Base-by-base conservation (phyloP, 345 rosid genomes). In the Bruguiera parviflora region DNA sequence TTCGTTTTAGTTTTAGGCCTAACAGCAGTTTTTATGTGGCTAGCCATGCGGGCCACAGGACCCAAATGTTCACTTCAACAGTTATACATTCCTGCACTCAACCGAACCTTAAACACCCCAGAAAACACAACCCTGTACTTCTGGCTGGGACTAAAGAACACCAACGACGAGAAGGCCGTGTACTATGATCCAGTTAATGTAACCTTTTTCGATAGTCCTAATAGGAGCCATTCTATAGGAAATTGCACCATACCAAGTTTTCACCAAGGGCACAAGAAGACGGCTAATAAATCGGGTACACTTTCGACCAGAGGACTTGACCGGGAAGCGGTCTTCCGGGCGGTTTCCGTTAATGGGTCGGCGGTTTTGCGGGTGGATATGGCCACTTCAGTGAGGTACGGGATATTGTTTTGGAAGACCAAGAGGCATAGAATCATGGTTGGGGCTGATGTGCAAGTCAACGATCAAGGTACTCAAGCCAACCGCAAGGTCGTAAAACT, bases 21-120 rank as follows among this genome's bases (percentile, higher is more conserved):
- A 18, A 78, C 96, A 21, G 72, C 84, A 24, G 86, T 93, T 19
- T 85, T 89, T 76, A 5, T 93, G 71, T 91, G 98, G 98, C 88
- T 91, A 1, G 81, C 87, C 43, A 73, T 89, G n/a, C 89, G 91
- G 5, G 24, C 88, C 27, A 61, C 84, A 28, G 76, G 78, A n/a
- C 97, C 97, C 9, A 79, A 77, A 66, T 82, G 88, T 72, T 75
- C 73, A 15, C 77, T 94, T 51, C 21, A 74, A 1, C 5, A 35
- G 0, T 78, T 94, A 55, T 83, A 83, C 81, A 65, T 94, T 58
- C 89, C 97, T 16, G 83, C 90, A 52, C 86, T 89, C 70, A 25
- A 87, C 77, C 73, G 13, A 53, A 65, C 97, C 75, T 56, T 69
- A 6, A 68, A 72, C 63, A 9, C 69, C 22, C 31, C 37, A 0